Percentiles rank a stretch among this genome's conserved stretches.
Conservation (phyloP, 768 basidiomycete species). For the Chalciporus chontae region DNA sequence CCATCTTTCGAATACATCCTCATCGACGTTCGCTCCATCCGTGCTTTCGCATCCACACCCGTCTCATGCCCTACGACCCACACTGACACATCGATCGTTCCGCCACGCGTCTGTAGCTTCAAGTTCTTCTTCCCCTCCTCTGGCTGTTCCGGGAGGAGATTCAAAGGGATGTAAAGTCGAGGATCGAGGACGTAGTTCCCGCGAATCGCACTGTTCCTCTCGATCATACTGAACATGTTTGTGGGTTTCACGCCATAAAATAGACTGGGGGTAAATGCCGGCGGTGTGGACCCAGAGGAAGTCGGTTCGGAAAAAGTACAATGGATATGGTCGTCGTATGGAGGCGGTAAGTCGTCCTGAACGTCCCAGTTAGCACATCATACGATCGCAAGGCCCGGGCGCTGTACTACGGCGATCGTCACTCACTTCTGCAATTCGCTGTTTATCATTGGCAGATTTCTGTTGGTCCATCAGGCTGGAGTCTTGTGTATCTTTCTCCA, state of each 20-base stretch:
- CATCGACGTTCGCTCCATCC: constrained; percentile 3
- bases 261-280: background rate
- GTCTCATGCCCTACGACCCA: constrained; percentile 28
- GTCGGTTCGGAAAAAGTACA: background rate
- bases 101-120: constrained; percentile 11
- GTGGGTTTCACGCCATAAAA: constrained; percentile 4
- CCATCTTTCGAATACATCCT: constrained; percentile 8
- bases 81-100: constrained; percentile 12
- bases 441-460: background rate
- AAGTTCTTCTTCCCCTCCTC: constrained; percentile 12
- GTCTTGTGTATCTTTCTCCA: background rate
- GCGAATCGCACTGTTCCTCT: constrained; percentile 5
- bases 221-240: constrained; percentile 9
- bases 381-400: no score
- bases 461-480: background rate
- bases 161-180: constrained; percentile 8
- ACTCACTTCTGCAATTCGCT: background rate
- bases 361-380: background rate
- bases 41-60: background rate
- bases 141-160: constrained; percentile 10
- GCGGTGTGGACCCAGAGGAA: background rate
- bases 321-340: constrained; percentile 1
- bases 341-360: constrained; percentile 5
- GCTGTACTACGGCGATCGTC: background rate
- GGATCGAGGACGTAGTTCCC: constrained; percentile 18